Conservation (phyloP, 371 early-diverging fungal species). For the Coelomomyces lativittatus region DNA sequence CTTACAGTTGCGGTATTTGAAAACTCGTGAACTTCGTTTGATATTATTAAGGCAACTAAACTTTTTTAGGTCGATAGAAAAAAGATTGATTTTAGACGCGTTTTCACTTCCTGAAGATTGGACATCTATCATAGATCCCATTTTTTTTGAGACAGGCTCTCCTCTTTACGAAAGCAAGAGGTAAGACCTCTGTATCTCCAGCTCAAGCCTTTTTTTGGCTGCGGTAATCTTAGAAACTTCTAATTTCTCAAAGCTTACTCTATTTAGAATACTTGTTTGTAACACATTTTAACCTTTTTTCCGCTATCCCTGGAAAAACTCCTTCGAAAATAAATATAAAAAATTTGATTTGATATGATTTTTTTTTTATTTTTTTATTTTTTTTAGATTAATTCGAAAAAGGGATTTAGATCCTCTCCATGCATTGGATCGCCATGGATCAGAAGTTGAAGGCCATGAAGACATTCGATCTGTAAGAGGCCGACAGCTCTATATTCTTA, state of each 20-base stretch:
- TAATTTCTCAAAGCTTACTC: too few relatives aligned
- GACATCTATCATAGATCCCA: background rate
- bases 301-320: too few relatives aligned
- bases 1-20: slow-evolving; percentile 14
- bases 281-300: too few relatives aligned
- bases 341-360: slow-evolving; percentile 4
- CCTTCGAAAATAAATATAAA: background rate
- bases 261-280: too few relatives aligned
- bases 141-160: background rate
- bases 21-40: slow-evolving; percentile 11
- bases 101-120: too few relatives aligned
- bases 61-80: slow-evolving; percentile 25
- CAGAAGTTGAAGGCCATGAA: slow-evolving; percentile 7
- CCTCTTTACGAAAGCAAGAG: background rate
- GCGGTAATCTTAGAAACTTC: too few relatives aligned
- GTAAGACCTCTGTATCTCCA: background rate
- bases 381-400: slow-evolving; percentile 2
- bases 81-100: slow-evolving; percentile 3
- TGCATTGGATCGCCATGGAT: background rate
- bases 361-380: slow-evolving; percentile 1
- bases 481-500: slow-evolving; percentile 7
- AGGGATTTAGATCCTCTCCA: background rate
- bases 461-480: slow-evolving; percentile 10
- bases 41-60: slow-evolving; percentile 19
- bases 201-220: too few relatives aligned